Evolutionary conservation across 2,329 filamentous ascomycete genomes (phyloP).

Genomic region (Chrysosporium queenslandicum): DNA sequence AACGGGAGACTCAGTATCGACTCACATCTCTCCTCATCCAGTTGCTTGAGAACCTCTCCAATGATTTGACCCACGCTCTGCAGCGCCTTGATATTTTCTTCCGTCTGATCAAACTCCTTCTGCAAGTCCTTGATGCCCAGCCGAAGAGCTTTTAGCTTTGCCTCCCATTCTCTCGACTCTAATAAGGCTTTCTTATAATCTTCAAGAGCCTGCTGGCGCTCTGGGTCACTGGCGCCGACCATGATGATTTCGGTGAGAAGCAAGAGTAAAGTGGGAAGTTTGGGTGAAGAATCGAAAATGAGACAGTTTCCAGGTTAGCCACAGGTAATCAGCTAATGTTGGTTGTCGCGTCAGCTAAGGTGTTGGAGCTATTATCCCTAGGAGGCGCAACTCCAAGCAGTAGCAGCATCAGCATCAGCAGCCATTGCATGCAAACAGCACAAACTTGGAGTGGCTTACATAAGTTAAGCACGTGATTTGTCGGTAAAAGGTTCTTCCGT

Average conservation of each 20-base stretch:
- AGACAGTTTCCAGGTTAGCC: too few relatives aligned
- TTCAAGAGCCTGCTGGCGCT: slow-evolving; percentile 59
- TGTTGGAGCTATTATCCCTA: too few relatives aligned
- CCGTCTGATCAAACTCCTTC: slow-evolving; percentile 90
- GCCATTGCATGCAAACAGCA: too few relatives aligned
- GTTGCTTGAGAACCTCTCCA: slow-evolving; percentile 95
- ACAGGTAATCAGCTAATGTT: too few relatives aligned
- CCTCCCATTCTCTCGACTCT: slow-evolving; percentile 96
- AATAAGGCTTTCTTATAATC: slow-evolving; percentile 73
- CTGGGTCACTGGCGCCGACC: slow-evolving; percentile 38
- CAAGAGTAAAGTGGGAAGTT: not conserved
- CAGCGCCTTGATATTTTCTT: slow-evolving; percentile 98
- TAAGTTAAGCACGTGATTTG: too few relatives aligned
- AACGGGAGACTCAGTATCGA: slow-evolving; percentile 17
- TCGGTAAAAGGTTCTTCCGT: too few relatives aligned
- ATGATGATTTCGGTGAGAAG: slow-evolving; percentile 17
- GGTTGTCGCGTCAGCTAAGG: too few relatives aligned
- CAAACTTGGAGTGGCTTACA: too few relatives aligned
- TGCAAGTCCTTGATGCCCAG: slow-evolving; percentile 93
- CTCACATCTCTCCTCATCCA: slow-evolving; percentile 97
- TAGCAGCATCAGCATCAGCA: too few relatives aligned
- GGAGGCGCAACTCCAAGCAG: too few relatives aligned
- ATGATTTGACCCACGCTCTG: slow-evolving; percentile 99
- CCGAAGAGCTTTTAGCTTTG: slow-evolving; percentile 87
- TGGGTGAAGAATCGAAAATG: too few relatives aligned